Conservation (phyloP, 768 basidiomycete genomes). For the Leccinum subtestaceum region DNA sequence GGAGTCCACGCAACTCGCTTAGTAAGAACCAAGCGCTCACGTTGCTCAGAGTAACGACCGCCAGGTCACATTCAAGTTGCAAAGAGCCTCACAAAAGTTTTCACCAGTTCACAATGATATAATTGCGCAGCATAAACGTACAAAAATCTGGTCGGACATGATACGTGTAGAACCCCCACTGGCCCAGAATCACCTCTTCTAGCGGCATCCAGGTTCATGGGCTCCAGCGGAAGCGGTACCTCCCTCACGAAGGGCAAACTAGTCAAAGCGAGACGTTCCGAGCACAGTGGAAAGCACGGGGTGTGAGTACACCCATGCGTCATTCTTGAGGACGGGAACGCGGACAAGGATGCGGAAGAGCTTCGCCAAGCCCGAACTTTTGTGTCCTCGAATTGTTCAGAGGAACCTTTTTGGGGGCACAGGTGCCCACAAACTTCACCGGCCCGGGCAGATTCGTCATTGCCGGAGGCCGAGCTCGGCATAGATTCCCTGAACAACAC, state of each 20-base stretch:
- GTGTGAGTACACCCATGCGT: slow-evolving; percentile 38
- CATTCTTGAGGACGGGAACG: slow-evolving; percentile 88
- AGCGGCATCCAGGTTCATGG: slow-evolving; percentile 52
- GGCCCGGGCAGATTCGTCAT: slow-evolving; percentile 17
- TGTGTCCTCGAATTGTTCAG: too few relatives aligned
- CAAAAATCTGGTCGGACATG: neutral
- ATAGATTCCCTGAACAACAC: too few relatives aligned
- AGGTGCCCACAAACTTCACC: too few relatives aligned
- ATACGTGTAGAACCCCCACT: slow-evolving; percentile 36
- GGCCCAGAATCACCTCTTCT: slow-evolving; percentile 34
- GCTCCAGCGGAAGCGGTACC: slow-evolving; percentile 71
- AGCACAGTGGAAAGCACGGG: slow-evolving; percentile 34
- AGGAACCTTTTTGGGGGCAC: too few relatives aligned
- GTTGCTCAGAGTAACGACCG: too few relatives aligned
- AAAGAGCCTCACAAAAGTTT: too few relatives aligned
- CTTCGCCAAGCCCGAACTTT: slow-evolving; percentile 72
- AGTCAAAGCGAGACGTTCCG: slow-evolving; percentile 43
- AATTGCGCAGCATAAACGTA: neutral
- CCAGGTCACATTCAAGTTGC: neutral
- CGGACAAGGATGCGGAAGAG: slow-evolving; percentile 86
- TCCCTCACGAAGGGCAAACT: slow-evolving; percentile 44
- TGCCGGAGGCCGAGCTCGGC: too few relatives aligned
- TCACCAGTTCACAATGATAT: neutral
- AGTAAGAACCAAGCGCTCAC: too few relatives aligned
- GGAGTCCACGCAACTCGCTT: too few relatives aligned